Evolutionary conservation across 495 filamentous ascomycete genomes (phyloP), one percentile per base, ranked within the genome.

Genomic region (Podospora tetraspora): DNA sequence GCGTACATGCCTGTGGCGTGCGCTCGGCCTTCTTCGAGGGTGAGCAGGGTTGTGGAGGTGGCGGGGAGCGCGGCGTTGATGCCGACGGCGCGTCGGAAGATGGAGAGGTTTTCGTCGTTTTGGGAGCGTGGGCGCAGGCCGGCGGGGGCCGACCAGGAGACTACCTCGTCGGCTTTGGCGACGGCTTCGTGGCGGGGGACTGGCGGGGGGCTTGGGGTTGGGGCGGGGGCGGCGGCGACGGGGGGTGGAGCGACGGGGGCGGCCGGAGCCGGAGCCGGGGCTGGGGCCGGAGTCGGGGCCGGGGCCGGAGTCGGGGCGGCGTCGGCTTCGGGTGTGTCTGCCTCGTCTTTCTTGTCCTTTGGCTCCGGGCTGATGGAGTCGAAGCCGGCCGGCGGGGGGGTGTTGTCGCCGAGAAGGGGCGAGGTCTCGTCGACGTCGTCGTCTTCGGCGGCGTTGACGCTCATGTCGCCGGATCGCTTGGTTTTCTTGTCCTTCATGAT

Each of bases 41-140:
- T 78, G 2, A 70, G 69, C 27, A 63, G 70, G 68, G 78, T 76
- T 0, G 62, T 64, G 3, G 61, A 24, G 13, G 60, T 64, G 29
- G 58, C 56, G 3, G 68, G 24, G 27, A 73, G 66, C 19, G 69
- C 63, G 23, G 70, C 71, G 71, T 82, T 82, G 72, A 83, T 83
- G 0, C 81, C 81, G 0, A 83, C 68, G 0, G 81, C 80, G 9
- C 73, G 74, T 24, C 80, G 73, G 68, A 82, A 83, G 37, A 83
- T 81, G 30, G 73, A 56, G 5, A 83, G 78, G 68, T 81, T 81
- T 68, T 83, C 80, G 61, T 83, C 79, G 67, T 83, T 83, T 30
- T 71, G 63, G 9, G 68, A 66, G 32, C 79, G 80, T 34, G 80
- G 68, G 21, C 72, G 72, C 23, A 83, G 76, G 7, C 81, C 81